A percentile compares a stretch with the other conserved stretches of the same genome.
These are phyloP conservation scores for Sugiyamaella neomexicana DNA, from an alignment of 1,139 yeast species.

Conservation along the genomic window DNA sequence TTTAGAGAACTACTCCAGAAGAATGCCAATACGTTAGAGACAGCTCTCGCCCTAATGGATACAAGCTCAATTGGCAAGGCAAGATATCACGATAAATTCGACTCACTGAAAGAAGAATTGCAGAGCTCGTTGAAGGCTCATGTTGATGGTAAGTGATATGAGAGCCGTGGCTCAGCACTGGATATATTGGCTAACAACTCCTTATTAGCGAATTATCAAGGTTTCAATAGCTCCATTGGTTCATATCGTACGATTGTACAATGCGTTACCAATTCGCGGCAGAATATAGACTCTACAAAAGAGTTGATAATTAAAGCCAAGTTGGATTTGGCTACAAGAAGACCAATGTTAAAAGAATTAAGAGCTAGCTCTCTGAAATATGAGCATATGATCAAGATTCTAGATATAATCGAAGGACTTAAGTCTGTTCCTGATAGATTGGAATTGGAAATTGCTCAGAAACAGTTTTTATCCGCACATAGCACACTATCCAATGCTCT, in stretches of 20 bases:
- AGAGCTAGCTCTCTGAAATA: slow-evolving; percentile 63
- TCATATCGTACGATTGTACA: slow-evolving; percentile 65
- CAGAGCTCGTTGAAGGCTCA: slow-evolving; percentile 58
- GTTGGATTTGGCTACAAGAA: slow-evolving; percentile 52
- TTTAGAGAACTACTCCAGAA: slow-evolving; percentile 44
- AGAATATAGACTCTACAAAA: slow-evolving; percentile 52
- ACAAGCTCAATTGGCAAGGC: slow-evolving; percentile 88
- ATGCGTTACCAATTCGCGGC: slow-evolving; percentile 58
- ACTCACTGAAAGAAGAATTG: slow-evolving; percentile 59
- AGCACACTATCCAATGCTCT: slow-evolving; percentile 58
- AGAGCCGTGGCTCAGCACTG: background rate
- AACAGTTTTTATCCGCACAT: slow-evolving; percentile 70
- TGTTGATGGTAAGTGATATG: slow-evolving; percentile 52
- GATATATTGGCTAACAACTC: background rate
- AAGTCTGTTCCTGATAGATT: slow-evolving; percentile 60
- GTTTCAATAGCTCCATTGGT: slow-evolving; percentile 80
- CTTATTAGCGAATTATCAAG: slow-evolving; percentile 59
- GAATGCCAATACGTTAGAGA: slow-evolving; percentile 74
- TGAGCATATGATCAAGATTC: slow-evolving; percentile 66
- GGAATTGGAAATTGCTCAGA: slow-evolving; percentile 65
- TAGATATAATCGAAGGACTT: slow-evolving; percentile 68
- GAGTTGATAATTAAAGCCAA: slow-evolving; percentile 49
- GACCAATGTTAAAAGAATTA: slow-evolving; percentile 61
- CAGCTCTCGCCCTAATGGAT: slow-evolving; percentile 78
- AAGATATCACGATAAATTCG: slow-evolving; percentile 59